These are phyloP conservation scores for Porphyrellus cyaneotinctus DNA, from an alignment of 768 basidiomycete species.

Conservation along the genomic window DNA sequence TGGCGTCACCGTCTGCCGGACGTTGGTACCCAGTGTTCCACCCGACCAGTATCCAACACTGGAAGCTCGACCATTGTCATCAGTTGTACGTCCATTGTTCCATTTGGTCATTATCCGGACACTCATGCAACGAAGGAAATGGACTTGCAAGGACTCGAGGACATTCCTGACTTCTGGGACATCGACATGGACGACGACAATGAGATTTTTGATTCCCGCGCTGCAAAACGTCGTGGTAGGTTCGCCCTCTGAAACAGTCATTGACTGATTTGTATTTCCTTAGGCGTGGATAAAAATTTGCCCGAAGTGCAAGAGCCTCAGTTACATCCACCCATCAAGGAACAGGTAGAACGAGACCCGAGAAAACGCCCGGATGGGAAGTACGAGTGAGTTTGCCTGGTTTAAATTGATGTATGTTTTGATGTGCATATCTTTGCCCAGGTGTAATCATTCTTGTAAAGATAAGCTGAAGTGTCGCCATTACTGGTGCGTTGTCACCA, in stretches of 20 bases:
- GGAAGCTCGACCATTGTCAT: conserved; percentile 66
- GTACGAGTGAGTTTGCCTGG: conserved; percentile 43
- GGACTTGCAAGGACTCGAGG: conserved; percentile 63
- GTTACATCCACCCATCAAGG: conserved; percentile 1
- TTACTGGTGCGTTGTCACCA: conserved; percentile 46
- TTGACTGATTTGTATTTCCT: neutral
- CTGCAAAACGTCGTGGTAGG: conserved; percentile 29
- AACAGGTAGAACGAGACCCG: conserved; percentile 13
- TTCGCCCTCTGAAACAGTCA: neutral
- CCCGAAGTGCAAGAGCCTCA: neutral
- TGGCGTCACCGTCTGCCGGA: conserved; percentile 51
- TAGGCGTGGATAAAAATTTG: conserved; percentile 1
- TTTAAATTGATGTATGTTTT: neutral
- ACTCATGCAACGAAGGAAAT: conserved; percentile 45
- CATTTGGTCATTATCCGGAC: neutral
- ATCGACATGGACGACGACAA: conserved; percentile 35
- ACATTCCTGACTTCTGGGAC: conserved; percentile 66
- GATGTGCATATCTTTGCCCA: conserved; percentile 23
- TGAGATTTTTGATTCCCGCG: conserved; percentile 20
- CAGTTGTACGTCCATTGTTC: conserved; percentile 40
- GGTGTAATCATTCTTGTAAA: conserved; percentile 80
- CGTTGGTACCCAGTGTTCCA: conserved; percentile 56
- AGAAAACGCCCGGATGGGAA: conserved; percentile 58
- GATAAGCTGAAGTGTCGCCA: conserved; percentile 74
- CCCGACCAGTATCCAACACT: conserved; percentile 58